Base-by-base conservation (phyloP, 2,329 filamentous ascomycete genomes). In the Ceratocystis eucalypticola region DNA sequence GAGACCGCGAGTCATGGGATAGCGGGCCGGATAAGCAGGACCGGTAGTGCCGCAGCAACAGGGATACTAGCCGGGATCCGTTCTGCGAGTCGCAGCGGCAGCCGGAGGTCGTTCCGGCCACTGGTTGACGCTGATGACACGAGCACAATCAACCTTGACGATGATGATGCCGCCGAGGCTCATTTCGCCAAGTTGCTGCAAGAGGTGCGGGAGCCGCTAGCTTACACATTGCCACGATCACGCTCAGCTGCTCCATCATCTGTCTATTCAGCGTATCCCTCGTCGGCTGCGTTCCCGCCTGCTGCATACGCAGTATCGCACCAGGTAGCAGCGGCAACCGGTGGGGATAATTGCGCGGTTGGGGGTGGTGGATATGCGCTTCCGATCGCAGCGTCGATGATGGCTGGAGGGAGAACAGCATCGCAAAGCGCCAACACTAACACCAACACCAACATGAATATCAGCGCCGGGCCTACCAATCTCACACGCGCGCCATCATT, bases 131-230 rank as follows among this genome's bases (percentile, higher is more conserved):
- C 45, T n/a, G 62, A 46, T 8, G 61, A 66, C 59, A 59, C 30
- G 6, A 62, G 46, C 46, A 46, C 59, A 2, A 37, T 64, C 5
- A 59, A 63, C 46, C 45, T 45, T 30, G 41, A 48, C 22, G 65
- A 62, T 33, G 65, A 66, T 7, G 65, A 63, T 28, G 59, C 45
- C 3, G 48, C 65, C 10, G 65, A 66, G 50, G 61, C 33, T 33
- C 33, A 66, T 25, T 66, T 59, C n/a, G 65, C 37, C 65, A 63
- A 63, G 28, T 20, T 66, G 46, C 1, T 62, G 15, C 48, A 64
- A 46, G 61, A 48, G 62, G 61, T 59, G 44, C n/a, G 30, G 61
- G 46, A 57, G 48, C 33, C 17, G 4, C n/a, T 63, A 6, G 28
- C 46, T 17, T 33, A 22, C 6, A 55, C 46, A 28, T 33, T 50